Base-by-base conservation (phyloP, 257 asterid genomes). In the Fraxinus quadrangulata region DNA sequence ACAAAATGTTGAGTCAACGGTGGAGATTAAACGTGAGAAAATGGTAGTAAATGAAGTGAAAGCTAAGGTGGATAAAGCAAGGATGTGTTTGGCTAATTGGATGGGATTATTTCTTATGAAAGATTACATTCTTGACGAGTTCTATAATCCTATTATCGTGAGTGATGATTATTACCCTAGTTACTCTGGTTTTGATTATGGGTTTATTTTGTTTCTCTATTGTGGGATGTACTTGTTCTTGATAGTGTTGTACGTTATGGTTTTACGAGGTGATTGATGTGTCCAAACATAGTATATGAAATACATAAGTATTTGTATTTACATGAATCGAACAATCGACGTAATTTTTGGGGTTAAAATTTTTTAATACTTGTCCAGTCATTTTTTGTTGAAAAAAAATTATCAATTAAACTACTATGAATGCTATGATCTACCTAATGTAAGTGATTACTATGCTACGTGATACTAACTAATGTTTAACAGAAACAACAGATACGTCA, bases 51-150 rank as follows among this genome's bases (percentile, higher is more conserved):
- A 72, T 75, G 82, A 66, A 80, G 83, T 85, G 83, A 83, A 78
- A 3, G 1, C n/a, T 40, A 85, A 81, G 59, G 81, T 86, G 86
- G 84, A 79, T 82, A 79, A 28, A 84, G 81, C 84, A 36, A 77
- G 70, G 13, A 67, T 51, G 81, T 72, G 40, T 19, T 24, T 71
- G 17, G 45, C 28, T 4, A 86, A 83, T 30, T 59, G 79, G 40
- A 23, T 74, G 1, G 49, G 14, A 70, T 49, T 83, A n/a, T 74
- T 77, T 42, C 2, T 65, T 0, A 19, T 6, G 0, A 83, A 69
- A 10, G 70, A 74, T 6, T 0, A 5, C 28, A 54, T 86, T 24
- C 42, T 81, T 2, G 1, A 1, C 26, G 80, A 86, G 24, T 86
- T 81, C 51, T 76, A 79, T 23, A 71, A 37, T 42, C 79, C 75